Evolutionary conservation across 176 grass and related monocot species (phyloP).

Genomic region (Cenchrus fungigraminus): DNA sequence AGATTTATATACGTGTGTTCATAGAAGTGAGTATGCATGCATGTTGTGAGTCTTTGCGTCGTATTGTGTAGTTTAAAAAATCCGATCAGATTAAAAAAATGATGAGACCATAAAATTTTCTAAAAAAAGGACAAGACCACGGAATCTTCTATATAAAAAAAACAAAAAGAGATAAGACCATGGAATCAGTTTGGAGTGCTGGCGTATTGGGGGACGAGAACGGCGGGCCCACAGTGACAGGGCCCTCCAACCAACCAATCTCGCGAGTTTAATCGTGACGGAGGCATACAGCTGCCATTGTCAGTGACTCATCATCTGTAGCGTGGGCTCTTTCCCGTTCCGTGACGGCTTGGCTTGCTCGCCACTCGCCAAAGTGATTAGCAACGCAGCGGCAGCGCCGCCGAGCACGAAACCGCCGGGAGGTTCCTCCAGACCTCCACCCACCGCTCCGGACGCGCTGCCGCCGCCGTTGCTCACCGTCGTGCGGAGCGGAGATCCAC

Average conservation of each 20-base stretch:
- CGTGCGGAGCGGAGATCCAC: constrained; percentile 13
- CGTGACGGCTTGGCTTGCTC: constrained; percentile 19
- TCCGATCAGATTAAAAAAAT: no score
- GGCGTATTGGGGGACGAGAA: background rate
- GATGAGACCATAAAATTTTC: no score
- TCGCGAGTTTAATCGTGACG: background rate
- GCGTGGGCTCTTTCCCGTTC: background rate
- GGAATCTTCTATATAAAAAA: no score
- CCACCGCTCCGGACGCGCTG: background rate
- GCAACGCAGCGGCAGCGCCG: constrained; percentile 18
- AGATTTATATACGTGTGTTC: no score
- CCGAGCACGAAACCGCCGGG: background rate
- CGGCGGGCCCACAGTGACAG: background rate
- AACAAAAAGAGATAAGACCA: no score
- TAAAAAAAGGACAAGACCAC: no score
- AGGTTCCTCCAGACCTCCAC: background rate
- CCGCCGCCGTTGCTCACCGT: background rate
- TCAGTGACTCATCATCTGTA: background rate
- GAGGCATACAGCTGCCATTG: background rate
- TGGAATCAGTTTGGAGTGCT: background rate
- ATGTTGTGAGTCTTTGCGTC: no score
- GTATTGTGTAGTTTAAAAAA: no score
- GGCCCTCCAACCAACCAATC: background rate
- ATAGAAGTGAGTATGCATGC: no score
- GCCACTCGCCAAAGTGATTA: background rate